phyloP scores from a whole-genome alignment of 805 yeast genomes.

The Kazachstania bromeliacearum region DNA sequence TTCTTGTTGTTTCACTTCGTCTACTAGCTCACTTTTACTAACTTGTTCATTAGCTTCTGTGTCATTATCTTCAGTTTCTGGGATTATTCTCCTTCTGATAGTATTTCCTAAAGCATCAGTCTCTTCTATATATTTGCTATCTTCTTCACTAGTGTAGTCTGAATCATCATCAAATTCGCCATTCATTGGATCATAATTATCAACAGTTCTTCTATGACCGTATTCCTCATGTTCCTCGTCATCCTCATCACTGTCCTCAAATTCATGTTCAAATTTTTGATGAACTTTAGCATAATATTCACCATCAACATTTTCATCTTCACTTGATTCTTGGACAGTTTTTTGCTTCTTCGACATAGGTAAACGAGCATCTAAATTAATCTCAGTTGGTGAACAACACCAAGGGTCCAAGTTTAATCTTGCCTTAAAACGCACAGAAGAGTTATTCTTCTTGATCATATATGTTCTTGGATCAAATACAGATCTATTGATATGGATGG shows the following conservation, averaged over 20 bases:
- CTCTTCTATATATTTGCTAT: constrained; percentile 20
- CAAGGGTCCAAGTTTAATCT: constrained; percentile 57
- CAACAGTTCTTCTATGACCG: constrained; percentile 12
- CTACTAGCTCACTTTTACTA: constrained; percentile 12
- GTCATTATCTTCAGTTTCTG: constrained; percentile 8
- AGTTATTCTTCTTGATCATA: constrained; percentile 72
- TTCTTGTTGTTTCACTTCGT: constrained; percentile 8
- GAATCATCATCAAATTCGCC: constrained; percentile 15
- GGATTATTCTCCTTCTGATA: constrained; percentile 12
- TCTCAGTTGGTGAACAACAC: constrained; percentile 58
- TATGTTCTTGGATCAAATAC: constrained; percentile 85
- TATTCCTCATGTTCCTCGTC: constrained; percentile 9
- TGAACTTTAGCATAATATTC: constrained; percentile 27
- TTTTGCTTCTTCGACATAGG: constrained; percentile 60
- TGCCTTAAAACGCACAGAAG: constrained; percentile 70
- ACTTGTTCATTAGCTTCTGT: constrained; percentile 3
- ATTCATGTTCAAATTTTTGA: constrained; percentile 25
- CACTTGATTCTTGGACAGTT: constrained; percentile 24
- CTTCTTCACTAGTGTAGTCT: constrained; percentile 9
- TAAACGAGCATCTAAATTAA: constrained; percentile 70
- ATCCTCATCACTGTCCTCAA: constrained; percentile 27
- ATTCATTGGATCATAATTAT: constrained; percentile 23
- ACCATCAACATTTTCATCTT: constrained; percentile 24
- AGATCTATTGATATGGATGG: constrained; percentile 85
- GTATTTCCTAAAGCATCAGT: constrained; percentile 29